Conservation (phyloP, 2,329 filamentous ascomycete genomes). For the Aspergillus aculeatinus region DNA sequence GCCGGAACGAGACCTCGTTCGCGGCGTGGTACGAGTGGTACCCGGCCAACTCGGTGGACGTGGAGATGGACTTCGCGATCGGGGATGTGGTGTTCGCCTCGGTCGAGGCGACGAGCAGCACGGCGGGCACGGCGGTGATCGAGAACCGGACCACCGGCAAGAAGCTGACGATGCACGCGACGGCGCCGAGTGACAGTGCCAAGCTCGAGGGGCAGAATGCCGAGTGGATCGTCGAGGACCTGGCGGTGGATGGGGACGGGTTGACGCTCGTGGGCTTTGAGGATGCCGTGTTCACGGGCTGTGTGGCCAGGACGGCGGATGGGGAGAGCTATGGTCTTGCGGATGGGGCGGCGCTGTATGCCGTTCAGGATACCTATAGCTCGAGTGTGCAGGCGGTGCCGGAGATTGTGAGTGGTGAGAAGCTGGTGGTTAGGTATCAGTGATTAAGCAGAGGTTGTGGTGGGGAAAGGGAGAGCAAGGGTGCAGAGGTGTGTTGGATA, state of each 20-base stretch:
- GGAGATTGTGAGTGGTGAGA: not conserved
- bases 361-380: slow-evolving; percentile 7
- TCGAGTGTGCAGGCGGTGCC: slow-evolving; percentile 8
- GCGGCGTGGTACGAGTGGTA: slow-evolving; percentile 18
- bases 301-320: slow-evolving; percentile 5
- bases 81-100: slow-evolving; percentile 11
- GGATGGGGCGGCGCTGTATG: slow-evolving; percentile 1
- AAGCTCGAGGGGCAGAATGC: slow-evolving; percentile 10
- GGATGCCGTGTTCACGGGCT: slow-evolving; percentile 6
- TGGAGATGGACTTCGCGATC: slow-evolving; percentile 7
- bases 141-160: slow-evolving; percentile 14
- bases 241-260: not conserved
- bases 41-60: slow-evolving; percentile 4
- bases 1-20: slow-evolving; percentile 5
- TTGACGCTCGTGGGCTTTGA: slow-evolving; percentile 13
- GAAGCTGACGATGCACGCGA: not conserved
- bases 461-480: too few species aligned
- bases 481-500: too few species aligned
- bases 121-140: slow-evolving; percentile 1
- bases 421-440: slow-evolving; percentile 9
- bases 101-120: slow-evolving; percentile 4
- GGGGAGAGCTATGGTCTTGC: not conserved
- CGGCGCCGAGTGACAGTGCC: not conserved
- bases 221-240: slow-evolving; percentile 16
- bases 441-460: not conserved